phyloP scores from a whole-genome alignment of 257 asterid genomes.

The Striga asiatica region DNA sequence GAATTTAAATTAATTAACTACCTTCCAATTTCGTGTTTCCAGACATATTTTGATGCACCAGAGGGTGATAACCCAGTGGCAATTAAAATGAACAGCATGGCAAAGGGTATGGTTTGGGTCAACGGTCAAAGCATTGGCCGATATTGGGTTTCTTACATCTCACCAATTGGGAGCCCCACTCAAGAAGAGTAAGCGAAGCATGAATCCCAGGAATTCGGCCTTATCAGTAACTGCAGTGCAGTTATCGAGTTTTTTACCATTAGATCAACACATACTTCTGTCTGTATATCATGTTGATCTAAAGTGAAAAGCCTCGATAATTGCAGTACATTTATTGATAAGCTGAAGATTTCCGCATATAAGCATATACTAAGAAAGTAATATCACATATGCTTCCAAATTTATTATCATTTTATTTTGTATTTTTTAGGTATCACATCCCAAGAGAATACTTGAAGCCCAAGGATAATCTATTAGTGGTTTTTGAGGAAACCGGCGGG shows the following conservation, averaged over 20 bases:
- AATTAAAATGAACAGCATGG: slow-evolving; percentile 53
- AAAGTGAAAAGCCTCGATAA: too few species aligned
- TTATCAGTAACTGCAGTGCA: too few species aligned
- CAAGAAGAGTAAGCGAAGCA: slow-evolving; percentile 69
- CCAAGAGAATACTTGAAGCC: slow-evolving; percentile 79
- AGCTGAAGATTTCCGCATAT: too few species aligned
- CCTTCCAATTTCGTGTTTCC: too few species aligned
- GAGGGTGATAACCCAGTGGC: slow-evolving; percentile 63
- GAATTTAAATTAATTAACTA: too few species aligned
- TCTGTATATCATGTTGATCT: too few species aligned
- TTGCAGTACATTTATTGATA: too few species aligned
- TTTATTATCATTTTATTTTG: background rate
- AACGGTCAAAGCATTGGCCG: slow-evolving; percentile 80
- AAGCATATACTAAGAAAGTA: too few species aligned
- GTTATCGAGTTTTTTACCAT: too few species aligned
- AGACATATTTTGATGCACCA: slow-evolving; percentile 80
- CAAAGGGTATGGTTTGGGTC: slow-evolving; percentile 84
- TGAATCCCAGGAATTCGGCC: too few species aligned
- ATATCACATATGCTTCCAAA: too few species aligned
- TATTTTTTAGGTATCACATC: slow-evolving; percentile 53
- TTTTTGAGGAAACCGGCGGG: slow-evolving; percentile 82
- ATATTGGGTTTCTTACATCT: slow-evolving; percentile 70
- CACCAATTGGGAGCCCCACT: slow-evolving; percentile 62
- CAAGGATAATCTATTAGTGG: slow-evolving; percentile 38
- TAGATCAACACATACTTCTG: too few species aligned